phyloP scores from a whole-genome alignment of 2,329 filamentous ascomycete genomes.

The Aspergillus quadricinctus region DNA sequence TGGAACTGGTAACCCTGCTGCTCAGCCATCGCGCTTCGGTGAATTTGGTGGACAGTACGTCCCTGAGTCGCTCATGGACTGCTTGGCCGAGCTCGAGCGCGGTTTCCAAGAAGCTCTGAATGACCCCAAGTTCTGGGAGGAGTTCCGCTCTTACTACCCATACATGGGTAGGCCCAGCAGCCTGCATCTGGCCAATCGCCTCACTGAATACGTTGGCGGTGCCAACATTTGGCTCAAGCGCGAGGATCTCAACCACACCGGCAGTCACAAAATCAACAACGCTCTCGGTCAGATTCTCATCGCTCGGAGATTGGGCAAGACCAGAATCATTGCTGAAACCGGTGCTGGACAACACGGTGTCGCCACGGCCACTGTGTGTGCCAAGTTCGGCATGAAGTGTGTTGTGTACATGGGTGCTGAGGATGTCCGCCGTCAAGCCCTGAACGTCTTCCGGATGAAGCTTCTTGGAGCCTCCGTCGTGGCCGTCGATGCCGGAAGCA shows the following conservation, averaged over 20 bases:
- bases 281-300: constrained; percentile 89
- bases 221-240: constrained; percentile 98
- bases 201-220: constrained; percentile 84
- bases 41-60: constrained; percentile 98
- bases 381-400: constrained; percentile 97
- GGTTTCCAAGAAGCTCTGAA: constrained; percentile 85
- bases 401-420: constrained; percentile 98
- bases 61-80: constrained; percentile 96
- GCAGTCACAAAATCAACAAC: constrained; percentile 99
- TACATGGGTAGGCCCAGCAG: constrained; percentile 96
- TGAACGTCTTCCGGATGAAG: constrained; percentile 99
- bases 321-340: constrained; percentile 94
- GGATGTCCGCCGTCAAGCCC: constrained; percentile 89
- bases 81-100: constrained; percentile 79
- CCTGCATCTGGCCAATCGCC: constrained; percentile 78
- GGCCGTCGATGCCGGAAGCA: constrained; percentile 84
- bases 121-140: constrained; percentile 92
- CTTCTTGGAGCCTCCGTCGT: constrained; percentile 89
- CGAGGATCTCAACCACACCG: constrained; percentile 96
- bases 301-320: constrained; percentile 84
- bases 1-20: constrained; percentile 49
- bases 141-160: constrained; percentile 91
- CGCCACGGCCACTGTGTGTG: constrained; percentile 93
- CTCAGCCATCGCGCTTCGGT: constrained; percentile 82
- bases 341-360: constrained; percentile 97